Evolutionary conservation across 2,329 filamentous ascomycete species (phyloP), one percentile per base, ranked within the genome.

Genomic region (Phialemoniopsis sp.): DNA sequence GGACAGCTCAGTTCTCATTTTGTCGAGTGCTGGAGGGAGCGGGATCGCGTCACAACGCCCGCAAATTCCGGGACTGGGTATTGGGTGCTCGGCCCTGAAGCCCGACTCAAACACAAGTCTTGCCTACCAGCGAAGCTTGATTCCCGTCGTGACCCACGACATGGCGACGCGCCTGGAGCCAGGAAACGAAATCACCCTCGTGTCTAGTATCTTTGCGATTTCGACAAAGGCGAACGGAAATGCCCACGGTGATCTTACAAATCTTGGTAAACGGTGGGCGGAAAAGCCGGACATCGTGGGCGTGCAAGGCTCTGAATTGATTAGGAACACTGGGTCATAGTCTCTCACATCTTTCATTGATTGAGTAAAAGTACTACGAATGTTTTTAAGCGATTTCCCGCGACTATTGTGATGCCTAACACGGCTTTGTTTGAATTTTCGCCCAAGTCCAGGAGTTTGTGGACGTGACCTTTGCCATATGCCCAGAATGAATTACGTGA

Each of bases 81-180:
- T 37, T 12, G 21, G 29, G 14, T 45, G 43, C 19, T 18, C 19
- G 9, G 16, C 37, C 8, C 40, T 57, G 35, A 54, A 54, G 33
- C 51, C 54, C 4, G 55, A 58, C 38, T 45, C 56, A n/a, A 59
- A 59, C 45, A 58, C 56, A 4, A 59, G 56, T 45, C 37, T 59
- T 19, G 42, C 49, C 14, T 42, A 37, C 17, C 50, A 50, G 37
- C 41, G 53, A 21, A 56, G 49, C 6, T 36, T 56, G 28, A 51
- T 59, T 4, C 56, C 56, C 2, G 36, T 40, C 12, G 46, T 43
- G 3, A 37, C 34, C 9, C 34, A 42, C 28, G 41, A 38, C 18
- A 8, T 43, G 3, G 14, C 34, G 3, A 32, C 17, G 8, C 4
- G 26, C 2, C 6, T n/a, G 3, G 28, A 30, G 8, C 32, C 21